Evolutionary conservation across 805 yeast species (phyloP).

Genomic region (Spathaspora gorwiae): DNA sequence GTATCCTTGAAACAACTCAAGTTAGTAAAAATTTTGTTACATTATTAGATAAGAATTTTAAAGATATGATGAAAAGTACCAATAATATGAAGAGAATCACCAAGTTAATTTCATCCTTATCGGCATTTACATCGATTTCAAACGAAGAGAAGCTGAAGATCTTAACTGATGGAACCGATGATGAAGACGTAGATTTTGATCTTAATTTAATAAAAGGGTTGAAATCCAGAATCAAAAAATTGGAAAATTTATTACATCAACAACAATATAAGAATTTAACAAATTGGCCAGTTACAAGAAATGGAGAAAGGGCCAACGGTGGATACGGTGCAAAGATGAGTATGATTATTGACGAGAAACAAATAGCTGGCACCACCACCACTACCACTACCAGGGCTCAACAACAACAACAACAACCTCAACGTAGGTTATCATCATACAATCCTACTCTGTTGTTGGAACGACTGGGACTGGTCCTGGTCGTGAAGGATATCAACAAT

Average conservation of each 20-base stretch:
- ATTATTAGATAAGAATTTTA: slow-evolving; percentile 40
- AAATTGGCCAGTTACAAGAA: slow-evolving; percentile 37
- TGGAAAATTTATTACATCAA: slow-evolving; percentile 75
- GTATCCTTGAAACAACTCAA: slow-evolving; percentile 19
- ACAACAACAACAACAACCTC: not conserved
- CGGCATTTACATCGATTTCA: slow-evolving; percentile 21
- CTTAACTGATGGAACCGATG: slow-evolving; percentile 6
- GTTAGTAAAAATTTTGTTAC: slow-evolving; percentile 27
- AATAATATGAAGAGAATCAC: slow-evolving; percentile 33
- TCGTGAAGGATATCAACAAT: not conserved
- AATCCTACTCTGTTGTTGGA: slow-evolving; percentile 27
- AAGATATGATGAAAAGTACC: slow-evolving; percentile 40
- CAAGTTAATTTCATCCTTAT: slow-evolving; percentile 26
- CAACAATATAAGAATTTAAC: slow-evolving; percentile 56
- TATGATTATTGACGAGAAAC: slow-evolving; percentile 13
- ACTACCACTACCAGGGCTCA: no score
- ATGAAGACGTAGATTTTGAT: slow-evolving; percentile 28
- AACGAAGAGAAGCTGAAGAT: slow-evolving; percentile 15
- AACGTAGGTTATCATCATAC: no score
- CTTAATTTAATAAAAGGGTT: slow-evolving; percentile 52
- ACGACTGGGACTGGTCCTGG: not conserved
- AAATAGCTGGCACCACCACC: not conserved
- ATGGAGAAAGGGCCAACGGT: slow-evolving; percentile 6
- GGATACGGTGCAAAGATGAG: slow-evolving; percentile 9
- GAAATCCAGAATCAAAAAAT: slow-evolving; percentile 64